Evolutionary conservation across 2,329 filamentous ascomycete genomes (phyloP).

Genomic region (Hymenoscyphus infarciens): DNA sequence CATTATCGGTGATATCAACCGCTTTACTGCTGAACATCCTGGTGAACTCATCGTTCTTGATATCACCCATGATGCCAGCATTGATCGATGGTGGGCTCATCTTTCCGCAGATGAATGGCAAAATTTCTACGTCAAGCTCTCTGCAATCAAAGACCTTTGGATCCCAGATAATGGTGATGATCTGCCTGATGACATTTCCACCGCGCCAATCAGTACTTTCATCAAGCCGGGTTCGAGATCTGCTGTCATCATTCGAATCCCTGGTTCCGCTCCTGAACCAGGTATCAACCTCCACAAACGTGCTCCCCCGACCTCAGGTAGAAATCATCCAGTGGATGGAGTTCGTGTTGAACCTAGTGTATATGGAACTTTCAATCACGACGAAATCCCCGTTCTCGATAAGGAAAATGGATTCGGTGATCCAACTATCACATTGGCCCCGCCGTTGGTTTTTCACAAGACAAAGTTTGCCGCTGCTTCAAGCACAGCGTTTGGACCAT

Average conservation of each 20-base stretch:
- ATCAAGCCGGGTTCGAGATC: constrained; percentile 24
- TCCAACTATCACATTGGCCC: neutral
- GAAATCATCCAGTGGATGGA: neutral
- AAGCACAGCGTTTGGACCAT: neutral
- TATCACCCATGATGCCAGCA: constrained; percentile 23
- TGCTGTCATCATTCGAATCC: constrained; percentile 22
- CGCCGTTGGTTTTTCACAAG: neutral
- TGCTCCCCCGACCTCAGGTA: neutral
- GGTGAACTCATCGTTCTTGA: constrained; percentile 30
- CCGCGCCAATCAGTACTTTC: constrained; percentile 21
- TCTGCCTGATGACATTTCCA: constrained; percentile 19
- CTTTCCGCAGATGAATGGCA: constrained; percentile 16
- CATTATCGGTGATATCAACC: constrained; percentile 25
- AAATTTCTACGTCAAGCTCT: constrained; percentile 16
- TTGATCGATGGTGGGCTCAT: constrained; percentile 9
- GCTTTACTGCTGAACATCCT: constrained; percentile 23
- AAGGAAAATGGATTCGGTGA: constrained; percentile 10
- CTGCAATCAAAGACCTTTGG: constrained; percentile 24
- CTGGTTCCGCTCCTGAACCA: constrained; percentile 14
- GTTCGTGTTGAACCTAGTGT: neutral
- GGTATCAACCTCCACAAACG: neutral
- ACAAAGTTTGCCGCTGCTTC: neutral
- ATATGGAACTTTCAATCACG: neutral
- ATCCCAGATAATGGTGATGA: neutral
- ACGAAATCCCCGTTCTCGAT: constrained; percentile 6